Evolutionary conservation across 441 rosid genomes (phyloP).

Genomic region (Erysimum cheiri): DNA sequence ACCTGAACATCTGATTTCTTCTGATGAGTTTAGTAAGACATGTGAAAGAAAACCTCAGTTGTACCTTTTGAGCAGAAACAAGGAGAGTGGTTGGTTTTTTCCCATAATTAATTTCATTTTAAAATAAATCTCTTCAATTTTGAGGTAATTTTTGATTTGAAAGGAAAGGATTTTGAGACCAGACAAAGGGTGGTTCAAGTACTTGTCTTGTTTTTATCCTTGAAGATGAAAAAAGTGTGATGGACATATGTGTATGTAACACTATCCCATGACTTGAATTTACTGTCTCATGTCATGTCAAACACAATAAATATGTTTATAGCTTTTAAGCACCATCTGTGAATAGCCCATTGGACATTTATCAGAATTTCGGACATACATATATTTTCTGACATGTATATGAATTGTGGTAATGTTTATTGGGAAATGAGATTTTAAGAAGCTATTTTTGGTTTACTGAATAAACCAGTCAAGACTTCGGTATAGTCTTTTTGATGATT

Average conservation of each 20-base stretch:
- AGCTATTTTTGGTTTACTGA: neutral
- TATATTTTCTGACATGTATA: neutral
- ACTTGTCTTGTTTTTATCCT: conserved; percentile 41
- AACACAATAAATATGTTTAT: conserved; percentile 34
- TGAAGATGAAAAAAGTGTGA: conserved; percentile 30
- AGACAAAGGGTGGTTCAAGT: conserved; percentile 40
- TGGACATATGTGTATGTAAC: conserved; percentile 12
- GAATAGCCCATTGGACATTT: conserved; percentile 29
- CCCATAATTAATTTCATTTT: neutral
- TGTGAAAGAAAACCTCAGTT: conserved; percentile 39
- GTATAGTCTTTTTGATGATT: neutral
- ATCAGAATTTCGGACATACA: conserved; percentile 22
- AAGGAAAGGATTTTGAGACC: conserved; percentile 35
- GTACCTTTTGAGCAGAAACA: conserved; percentile 37
- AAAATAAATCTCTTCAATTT: conserved; percentile 3
- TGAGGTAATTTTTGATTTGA: conserved; percentile 38
- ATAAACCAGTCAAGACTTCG: neutral
- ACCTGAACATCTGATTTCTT: conserved; percentile 41
- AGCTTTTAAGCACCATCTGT: conserved; percentile 30
- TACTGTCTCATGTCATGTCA: conserved; percentile 34
- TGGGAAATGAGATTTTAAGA: neutral
- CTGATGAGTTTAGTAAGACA: conserved; percentile 38
- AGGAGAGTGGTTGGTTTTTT: conserved; percentile 38
- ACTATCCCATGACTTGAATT: conserved; percentile 28
- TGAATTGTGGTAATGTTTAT: conserved; percentile 8